A percentile compares a stretch with the other conserved stretches of the same genome.
phyloP scores from a whole-genome alignment of 345 rosid genomes.

The Sapria himalayana region DNA sequence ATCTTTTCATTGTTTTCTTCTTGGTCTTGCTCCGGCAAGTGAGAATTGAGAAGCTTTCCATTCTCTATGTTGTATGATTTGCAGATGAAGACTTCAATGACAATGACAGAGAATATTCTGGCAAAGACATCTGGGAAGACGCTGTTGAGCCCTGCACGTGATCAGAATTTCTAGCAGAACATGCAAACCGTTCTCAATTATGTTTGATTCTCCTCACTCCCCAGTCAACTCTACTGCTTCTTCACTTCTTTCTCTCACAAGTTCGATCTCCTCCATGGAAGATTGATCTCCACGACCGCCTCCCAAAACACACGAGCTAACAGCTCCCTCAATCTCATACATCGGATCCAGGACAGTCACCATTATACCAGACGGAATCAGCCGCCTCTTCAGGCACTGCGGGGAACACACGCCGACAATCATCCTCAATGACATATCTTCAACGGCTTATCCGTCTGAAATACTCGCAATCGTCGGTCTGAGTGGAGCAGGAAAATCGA shows the following conservation, averaged over 20 bases:
- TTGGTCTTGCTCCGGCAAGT: neutral
- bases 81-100: constrained; percentile 85
- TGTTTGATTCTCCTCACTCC: too few species aligned
- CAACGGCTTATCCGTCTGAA: constrained; percentile 58
- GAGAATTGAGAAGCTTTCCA: neutral
- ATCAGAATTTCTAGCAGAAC: too few species aligned
- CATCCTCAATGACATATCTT: constrained; percentile 46
- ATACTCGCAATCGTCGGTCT: constrained; percentile 95
- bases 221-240: too few species aligned
- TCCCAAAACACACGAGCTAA: constrained; percentile 25
- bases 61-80: constrained; percentile 1
- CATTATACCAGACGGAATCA: constrained; percentile 10
- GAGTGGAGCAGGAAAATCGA: constrained; percentile 89
- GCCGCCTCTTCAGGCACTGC: constrained; percentile 22
- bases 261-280: constrained; percentile 38
- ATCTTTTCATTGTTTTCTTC: constrained; percentile 4
- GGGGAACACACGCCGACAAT: constrained; percentile 21
- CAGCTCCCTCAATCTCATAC: constrained; percentile 55
- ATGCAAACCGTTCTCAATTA: too few species aligned
- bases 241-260: too few species aligned
- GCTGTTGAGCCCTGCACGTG: constrained; percentile 49
- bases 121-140: constrained; percentile 66
- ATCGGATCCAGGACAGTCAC: constrained; percentile 19
- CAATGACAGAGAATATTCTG: constrained; percentile 89
- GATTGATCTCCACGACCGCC: constrained; percentile 14